A percentile compares a stretch with the other conserved stretches of the same genome.
Conservation (phyloP, 352 stramenopile genomes). For the Phytopythium kandeliae region DNA sequence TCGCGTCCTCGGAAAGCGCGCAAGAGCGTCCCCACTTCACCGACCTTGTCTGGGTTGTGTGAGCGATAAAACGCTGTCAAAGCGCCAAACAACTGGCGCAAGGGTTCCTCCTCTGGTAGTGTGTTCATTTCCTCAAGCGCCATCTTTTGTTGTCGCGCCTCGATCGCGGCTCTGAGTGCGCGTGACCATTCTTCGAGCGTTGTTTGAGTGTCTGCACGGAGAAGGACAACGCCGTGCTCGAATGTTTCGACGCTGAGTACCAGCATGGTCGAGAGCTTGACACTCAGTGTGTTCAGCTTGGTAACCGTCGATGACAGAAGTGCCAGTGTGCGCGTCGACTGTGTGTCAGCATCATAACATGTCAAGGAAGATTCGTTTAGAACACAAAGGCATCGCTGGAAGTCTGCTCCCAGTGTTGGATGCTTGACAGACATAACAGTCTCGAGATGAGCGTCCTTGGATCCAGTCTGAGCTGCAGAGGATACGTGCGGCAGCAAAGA, state of each 20-base stretch:
- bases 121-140: conserved; percentile 7
- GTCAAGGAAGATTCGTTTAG: conserved; percentile 20
- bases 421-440: conserved; percentile 40
- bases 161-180: conserved; percentile 14
- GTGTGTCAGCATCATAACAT: conserved; percentile 20
- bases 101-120: conserved; percentile 3
- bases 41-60: conserved; percentile 82
- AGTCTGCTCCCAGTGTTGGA: conserved; percentile 19
- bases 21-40: conserved; percentile 66
- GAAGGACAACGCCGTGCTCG: conserved; percentile 28
- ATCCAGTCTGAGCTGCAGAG: not conserved
- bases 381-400: conserved; percentile 31
- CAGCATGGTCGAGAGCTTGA: conserved; percentile 22
- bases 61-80: conserved; percentile 85
- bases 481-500: conserved; percentile 14
- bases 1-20: conserved; percentile 51
- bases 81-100: conserved; percentile 24
- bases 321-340: conserved; percentile 5
- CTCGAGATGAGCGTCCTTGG: conserved; percentile 12
- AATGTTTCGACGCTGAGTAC: conserved; percentile 33
- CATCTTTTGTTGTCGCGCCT: conserved; percentile 6
- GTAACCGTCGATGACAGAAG: conserved; percentile 22
- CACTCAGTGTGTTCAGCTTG: conserved; percentile 22
- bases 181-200: conserved; percentile 30
- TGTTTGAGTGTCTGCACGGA: conserved; percentile 22